A percentile compares a stretch with the other conserved stretches of the same genome.
phyloP scores from a whole-genome alignment of 495 filamentous ascomycete species.

The Terfezia boudieri region DNA sequence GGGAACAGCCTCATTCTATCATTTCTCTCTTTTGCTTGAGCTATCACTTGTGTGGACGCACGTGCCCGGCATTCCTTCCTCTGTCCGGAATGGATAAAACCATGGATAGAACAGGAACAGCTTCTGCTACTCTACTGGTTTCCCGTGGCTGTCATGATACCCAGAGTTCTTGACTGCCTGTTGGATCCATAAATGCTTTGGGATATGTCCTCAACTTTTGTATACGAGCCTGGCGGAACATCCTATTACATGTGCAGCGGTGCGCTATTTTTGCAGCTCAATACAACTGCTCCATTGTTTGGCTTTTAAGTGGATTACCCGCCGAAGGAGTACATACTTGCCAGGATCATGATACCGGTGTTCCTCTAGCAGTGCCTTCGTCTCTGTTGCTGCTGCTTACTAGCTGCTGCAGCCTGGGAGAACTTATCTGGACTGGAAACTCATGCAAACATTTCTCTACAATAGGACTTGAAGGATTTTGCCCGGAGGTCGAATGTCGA shows the following conservation, averaged over 20 bases:
- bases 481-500: slow-evolving; percentile 89
- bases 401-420: background rate
- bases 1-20: background rate
- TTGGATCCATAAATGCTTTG: background rate
- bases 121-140: background rate
- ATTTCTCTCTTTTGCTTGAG: background rate
- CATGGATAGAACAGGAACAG: background rate
- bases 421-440: slow-evolving; percentile 28
- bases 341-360: too few species aligned
- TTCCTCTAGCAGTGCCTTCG: too few species aligned
- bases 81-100: background rate
- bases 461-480: slow-evolving; percentile 98
- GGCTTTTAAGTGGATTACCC: too few species aligned
- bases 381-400: background rate
- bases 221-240: background rate
- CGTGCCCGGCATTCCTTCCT: background rate
- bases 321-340: too few species aligned
- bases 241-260: background rate
- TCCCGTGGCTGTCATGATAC: background rate
- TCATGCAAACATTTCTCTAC: slow-evolving; percentile 31
- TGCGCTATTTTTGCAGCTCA: background rate
- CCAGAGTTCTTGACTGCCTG: background rate
- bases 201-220: background rate
- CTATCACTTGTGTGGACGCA: background rate
- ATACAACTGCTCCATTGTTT: background rate